Evolutionary conservation across 2,329 filamentous ascomycete species (phyloP), one percentile per base, ranked within the genome.

Genomic region (Fusarium sublunatum): DNA sequence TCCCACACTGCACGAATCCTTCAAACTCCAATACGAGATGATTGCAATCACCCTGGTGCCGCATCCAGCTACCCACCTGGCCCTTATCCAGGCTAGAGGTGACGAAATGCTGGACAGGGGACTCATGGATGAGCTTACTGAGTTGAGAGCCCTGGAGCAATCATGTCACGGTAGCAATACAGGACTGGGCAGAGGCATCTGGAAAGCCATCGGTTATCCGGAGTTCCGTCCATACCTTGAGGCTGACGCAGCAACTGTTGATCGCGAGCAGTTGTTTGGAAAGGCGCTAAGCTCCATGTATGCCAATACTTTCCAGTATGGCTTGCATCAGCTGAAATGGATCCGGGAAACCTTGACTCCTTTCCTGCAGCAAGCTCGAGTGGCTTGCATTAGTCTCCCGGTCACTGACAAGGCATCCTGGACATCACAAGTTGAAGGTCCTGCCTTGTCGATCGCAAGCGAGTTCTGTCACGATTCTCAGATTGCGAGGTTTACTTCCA

Each of bases 231-330:
- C 39, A 5, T 51, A 36, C 22, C 32, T 35, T 31, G 38, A 51
- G 2, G n/a, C 13, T 22, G 22, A 15, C 11, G 6, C n/a, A 5
- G 31, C n/a, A n/a, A n/a, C n/a, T n/a, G n/a, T 9, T 19, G 31
- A 15, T 3, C 22, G 12, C 19, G 47, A 50, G 26, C 26, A 32
- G 12, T 5, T 34, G 2, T 25, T 50, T 13, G 19, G 25, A 28
- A 6, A 42, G 38, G 38, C 3, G n/a, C 31, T 41, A 9, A 7
- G 29, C 9, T 28, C 28, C 2, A 50, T 41, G 38, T 32, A 40
- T 28, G 28, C 38, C 29, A 42, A 50, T 13, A 50, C 47, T 1
- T 26, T 50, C 3, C 38, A 43, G 35, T 50, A 50, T 31, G 47
- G 38, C 19, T 28, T 41, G 3, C 12, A 42, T 11, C 47, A 43